A percentile compares a stretch with the other conserved stretches of the same genome.
phyloP scores from a whole-genome alignment of 2,329 filamentous ascomycete species.

The Fusarium anthophilum region DNA sequence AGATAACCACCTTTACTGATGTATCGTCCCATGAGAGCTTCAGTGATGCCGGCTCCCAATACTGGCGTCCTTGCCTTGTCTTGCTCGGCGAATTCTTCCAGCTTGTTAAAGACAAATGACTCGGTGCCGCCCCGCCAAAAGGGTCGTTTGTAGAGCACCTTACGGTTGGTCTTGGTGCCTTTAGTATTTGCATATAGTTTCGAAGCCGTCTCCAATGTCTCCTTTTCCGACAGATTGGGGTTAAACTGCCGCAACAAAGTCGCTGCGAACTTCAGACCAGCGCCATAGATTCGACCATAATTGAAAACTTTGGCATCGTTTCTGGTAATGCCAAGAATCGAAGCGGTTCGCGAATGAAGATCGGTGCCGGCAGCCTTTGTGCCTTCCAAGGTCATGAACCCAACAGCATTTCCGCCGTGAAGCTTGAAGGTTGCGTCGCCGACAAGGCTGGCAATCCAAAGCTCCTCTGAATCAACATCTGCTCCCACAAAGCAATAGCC shows the following conservation, averaged over 20 bases:
- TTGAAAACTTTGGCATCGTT: constrained; percentile 99
- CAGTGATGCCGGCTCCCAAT: constrained; percentile 92
- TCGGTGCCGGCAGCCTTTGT: constrained; percentile 95
- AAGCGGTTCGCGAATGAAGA: constrained; percentile 90
- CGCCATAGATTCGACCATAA: constrained; percentile 98
- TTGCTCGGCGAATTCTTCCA: constrained; percentile 97
- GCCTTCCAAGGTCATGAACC: constrained; percentile 98
- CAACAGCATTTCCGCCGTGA: constrained; percentile 95
- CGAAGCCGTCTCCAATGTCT: constrained; percentile 79
- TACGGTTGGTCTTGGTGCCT: constrained; percentile 83
- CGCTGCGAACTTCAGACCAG: constrained; percentile 90
- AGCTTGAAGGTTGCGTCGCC: constrained; percentile 95
- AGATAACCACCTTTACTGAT: constrained; percentile 92
- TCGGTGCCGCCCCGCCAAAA: constrained; percentile 98
- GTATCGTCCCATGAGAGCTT: constrained; percentile 89
- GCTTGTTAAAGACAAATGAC: constrained; percentile 96
- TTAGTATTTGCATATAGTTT: constrained; percentile 91
- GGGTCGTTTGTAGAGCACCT: constrained; percentile 72
- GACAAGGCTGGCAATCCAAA: constrained; percentile 97
- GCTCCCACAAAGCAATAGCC: constrained; percentile 96
- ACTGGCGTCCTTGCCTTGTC: constrained; percentile 91
- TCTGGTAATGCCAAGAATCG: constrained; percentile 90
- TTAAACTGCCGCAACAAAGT: constrained; percentile 95
- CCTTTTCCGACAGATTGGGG: constrained; percentile 78
- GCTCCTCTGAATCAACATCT: constrained; percentile 95